Base-by-base conservation (phyloP, 768 basidiomycete species). In the Lactifluus pinguis region DNA sequence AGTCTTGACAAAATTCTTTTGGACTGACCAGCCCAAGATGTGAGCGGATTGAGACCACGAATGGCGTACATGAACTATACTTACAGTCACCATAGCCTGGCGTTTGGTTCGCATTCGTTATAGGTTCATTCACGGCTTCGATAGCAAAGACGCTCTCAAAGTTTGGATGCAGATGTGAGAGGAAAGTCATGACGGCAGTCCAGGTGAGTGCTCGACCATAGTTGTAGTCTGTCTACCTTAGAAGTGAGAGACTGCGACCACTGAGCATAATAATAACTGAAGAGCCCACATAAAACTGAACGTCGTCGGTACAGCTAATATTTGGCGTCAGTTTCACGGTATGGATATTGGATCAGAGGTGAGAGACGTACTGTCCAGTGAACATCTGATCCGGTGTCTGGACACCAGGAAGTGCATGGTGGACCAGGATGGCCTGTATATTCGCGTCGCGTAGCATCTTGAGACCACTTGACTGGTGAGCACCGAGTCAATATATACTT, bases 171-270 rank as follows among this genome's bases (percentile, higher is more conserved):
- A 86, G 72, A 65, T 92, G 89, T 1, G 86, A 74, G 4, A 92
- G 73, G 10, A 79, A 72, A 0, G 89, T 85, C 84, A 91, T 90
- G 19, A 91, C 85, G 13, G 83, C 83, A 0, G 87, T 83, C 89
- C 89, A 92, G n/a, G 85, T 73, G 49, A 92, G 74, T 8, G 89
- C 89, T 6, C 89, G 84, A 60, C 83, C 80, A 63, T 88, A 92
- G 69, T 92, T 92, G 55, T 80, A 75, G 4, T 75, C 73, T 2
- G 85, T 90, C 88, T 87, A 67, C 41, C 29, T 36, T 32, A 25
- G 62, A 44, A n/a, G 30, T 49, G 1, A 47, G 57, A 21, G 49
- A 65, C 59, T 57, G 53, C 32, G n/a, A 14, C 39, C 1, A 1
- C 29, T 5, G 30, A 14, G 30, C 36, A 2, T 19, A 55, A 47